A percentile compares a stretch with the other conserved stretches of the same genome.
These are phyloP conservation scores for Hypoxylon rubiginosum DNA, from an alignment of 2,329 filamentous ascomycete genomes.

Conservation along the genomic window DNA sequence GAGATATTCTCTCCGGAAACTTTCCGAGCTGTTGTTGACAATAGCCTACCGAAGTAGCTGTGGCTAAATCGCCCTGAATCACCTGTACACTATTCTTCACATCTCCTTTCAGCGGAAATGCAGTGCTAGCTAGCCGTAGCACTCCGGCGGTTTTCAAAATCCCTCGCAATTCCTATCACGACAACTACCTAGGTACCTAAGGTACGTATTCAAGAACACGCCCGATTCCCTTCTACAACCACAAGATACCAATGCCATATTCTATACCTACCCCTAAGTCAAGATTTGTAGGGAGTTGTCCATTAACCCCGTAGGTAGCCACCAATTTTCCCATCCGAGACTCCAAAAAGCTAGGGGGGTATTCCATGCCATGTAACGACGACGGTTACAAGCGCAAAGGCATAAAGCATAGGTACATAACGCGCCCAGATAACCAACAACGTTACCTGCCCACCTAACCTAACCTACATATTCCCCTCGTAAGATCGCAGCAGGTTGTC, in stretches of 20 bases:
- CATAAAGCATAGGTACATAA: not conserved
- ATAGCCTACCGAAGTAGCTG: no score
- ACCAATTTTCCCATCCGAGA: not conserved
- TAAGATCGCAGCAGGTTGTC: slow-evolving; percentile 41
- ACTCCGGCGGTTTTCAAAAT: no score
- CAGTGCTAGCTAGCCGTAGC: no score
- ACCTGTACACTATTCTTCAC: no score
- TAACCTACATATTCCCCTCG: slow-evolving; percentile 19
- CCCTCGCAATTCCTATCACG: no score
- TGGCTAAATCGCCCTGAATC: no score
- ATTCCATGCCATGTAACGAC: not conserved
- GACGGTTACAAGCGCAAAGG: not conserved
- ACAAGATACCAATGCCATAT: not conserved
- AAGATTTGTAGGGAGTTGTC: not conserved
- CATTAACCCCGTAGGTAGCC: not conserved
- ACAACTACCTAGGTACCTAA: no score
- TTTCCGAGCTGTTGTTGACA: no score
- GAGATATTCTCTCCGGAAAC: no score
- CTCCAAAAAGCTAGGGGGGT: not conserved
- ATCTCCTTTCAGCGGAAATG: no score
- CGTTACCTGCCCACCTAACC: no score
- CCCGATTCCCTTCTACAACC: not conserved
- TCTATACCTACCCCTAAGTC: not conserved
- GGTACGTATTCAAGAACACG: not conserved
- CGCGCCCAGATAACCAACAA: not conserved